These are phyloP conservation scores for Phytophthora palmivora DNA, from an alignment of 352 stramenopile genomes.

Conservation along the genomic window DNA sequence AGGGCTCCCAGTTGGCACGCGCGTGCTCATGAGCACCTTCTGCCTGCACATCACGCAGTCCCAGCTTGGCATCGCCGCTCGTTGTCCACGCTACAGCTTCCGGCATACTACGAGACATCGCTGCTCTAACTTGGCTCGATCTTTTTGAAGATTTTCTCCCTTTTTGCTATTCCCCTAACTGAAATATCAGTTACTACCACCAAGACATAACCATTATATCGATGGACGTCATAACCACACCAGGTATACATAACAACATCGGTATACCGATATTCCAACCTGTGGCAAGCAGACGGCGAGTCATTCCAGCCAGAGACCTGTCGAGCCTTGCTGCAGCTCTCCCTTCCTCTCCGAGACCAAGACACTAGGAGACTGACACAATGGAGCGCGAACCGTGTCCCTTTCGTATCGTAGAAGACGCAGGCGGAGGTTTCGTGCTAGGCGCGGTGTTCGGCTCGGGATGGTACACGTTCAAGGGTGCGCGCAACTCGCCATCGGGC, in stretches of 20 bases:
- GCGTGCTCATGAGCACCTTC: constrained; percentile 47
- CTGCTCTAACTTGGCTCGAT: constrained; percentile 20
- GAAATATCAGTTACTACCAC: no score
- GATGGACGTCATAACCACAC: no score
- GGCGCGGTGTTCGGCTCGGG: constrained; percentile 95
- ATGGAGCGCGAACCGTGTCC: constrained; percentile 97
- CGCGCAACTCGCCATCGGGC: constrained; percentile 93
- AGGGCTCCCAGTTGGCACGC: constrained; percentile 78
- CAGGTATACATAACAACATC: neutral
- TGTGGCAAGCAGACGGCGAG: constrained; percentile 7
- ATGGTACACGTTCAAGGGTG: constrained; percentile 97
- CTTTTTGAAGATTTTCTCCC: constrained; percentile 28
- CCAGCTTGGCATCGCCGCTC: constrained; percentile 56
- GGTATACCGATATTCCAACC: constrained; percentile 2
- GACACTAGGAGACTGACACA: neutral
- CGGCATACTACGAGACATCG: constrained; percentile 47
- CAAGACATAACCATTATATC: no score
- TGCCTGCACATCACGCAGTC: constrained; percentile 38
- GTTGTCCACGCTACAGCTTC: constrained; percentile 72
- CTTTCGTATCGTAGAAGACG: constrained; percentile 98
- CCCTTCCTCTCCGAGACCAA: neutral
- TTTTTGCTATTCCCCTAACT: no score
- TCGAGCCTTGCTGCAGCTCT: constrained; percentile 1
- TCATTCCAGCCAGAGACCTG: constrained; percentile 20
- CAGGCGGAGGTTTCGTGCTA: constrained; percentile 97